These are phyloP conservation scores for Roridomyces roridus DNA, from an alignment of 768 basidiomycete genomes.

Conservation along the genomic window DNA sequence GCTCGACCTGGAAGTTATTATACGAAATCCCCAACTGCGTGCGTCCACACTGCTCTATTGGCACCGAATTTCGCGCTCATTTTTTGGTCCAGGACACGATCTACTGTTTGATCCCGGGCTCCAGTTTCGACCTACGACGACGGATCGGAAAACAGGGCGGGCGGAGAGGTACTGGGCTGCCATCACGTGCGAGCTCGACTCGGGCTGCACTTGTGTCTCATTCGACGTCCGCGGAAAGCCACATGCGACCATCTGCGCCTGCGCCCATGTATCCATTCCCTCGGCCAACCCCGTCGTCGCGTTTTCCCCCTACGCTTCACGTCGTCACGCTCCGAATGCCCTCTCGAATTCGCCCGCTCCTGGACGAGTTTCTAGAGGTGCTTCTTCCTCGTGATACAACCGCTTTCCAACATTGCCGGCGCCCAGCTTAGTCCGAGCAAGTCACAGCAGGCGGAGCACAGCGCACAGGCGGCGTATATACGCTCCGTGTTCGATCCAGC, in stretches of 20 bases:
- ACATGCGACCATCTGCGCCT: constrained; percentile 62
- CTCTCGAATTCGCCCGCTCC: constrained; percentile 72
- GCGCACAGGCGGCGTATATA: constrained; percentile 70
- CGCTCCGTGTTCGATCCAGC: constrained; percentile 81
- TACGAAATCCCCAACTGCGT: constrained; percentile 92
- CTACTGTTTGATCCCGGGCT: constrained; percentile 86
- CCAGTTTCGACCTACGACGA: constrained; percentile 81
- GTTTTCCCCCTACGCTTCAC: constrained; percentile 47
- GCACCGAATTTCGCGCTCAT: constrained; percentile 20
- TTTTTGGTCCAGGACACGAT: constrained; percentile 70
- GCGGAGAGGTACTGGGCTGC: constrained; percentile 89
- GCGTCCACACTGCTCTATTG: constrained; percentile 42
- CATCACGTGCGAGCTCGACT: constrained; percentile 76
- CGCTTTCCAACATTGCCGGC: constrained; percentile 66
- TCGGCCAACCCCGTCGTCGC: constrained; percentile 48
- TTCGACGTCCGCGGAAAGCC: constrained; percentile 66
- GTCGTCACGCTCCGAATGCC: constrained; percentile 70
- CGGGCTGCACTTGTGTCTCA: constrained; percentile 85
- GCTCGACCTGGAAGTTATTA: constrained; percentile 83
- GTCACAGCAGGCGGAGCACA: constrained; percentile 65
- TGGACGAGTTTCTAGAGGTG: constrained; percentile 81
- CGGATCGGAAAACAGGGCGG: constrained; percentile 71
- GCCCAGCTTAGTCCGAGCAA: constrained; percentile 65
- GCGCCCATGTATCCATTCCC: constrained; percentile 49
- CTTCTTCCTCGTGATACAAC: constrained; percentile 85